Conservation (phyloP, 495 filamentous ascomycete genomes). For the Neurospora sublineolata region DNA sequence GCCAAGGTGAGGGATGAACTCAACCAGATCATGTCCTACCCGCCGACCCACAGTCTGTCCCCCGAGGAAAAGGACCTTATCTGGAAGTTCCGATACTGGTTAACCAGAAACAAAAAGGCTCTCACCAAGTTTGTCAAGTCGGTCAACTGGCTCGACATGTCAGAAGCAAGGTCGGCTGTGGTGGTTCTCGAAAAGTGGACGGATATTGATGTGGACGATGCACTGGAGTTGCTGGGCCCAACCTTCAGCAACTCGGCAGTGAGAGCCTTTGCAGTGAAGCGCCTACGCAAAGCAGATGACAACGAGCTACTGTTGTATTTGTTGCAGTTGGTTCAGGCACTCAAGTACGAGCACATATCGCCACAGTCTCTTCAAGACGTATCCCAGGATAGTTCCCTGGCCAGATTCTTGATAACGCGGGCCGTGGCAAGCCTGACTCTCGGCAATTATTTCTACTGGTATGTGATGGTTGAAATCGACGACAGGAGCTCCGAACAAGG, state of each 20-base stretch:
- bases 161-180: slow-evolving; percentile 77
- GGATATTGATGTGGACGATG: slow-evolving; percentile 94
- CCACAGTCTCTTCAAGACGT: slow-evolving; percentile 46
- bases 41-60: slow-evolving; percentile 76
- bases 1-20: slow-evolving; percentile 92
- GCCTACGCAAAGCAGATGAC: slow-evolving; percentile 83
- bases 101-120: slow-evolving; percentile 85
- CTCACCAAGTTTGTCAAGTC: slow-evolving; percentile 97
- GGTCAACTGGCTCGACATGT: slow-evolving; percentile 81
- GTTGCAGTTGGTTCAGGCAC: slow-evolving; percentile 86
- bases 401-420: slow-evolving; percentile 75
- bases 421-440: slow-evolving; percentile 78
- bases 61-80: slow-evolving; percentile 89
- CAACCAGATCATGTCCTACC: slow-evolving; percentile 82
- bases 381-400: slow-evolving; percentile 75
- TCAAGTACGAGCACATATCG: slow-evolving; percentile 83
- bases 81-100: slow-evolving; percentile 91
- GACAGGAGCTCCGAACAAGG: slow-evolving; percentile 63
- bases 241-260: slow-evolving; percentile 82
- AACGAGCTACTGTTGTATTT: slow-evolving; percentile 88
- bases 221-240: slow-evolving; percentile 85
- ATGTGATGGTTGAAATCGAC: slow-evolving; percentile 90
- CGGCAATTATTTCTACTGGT: slow-evolving; percentile 95
- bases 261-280: slow-evolving; percentile 84
- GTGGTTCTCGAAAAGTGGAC: slow-evolving; percentile 90